Evolutionary conservation across 1,139 yeast genomes (phyloP).

Genomic region (Saccharomycopsis hybrid): DNA sequence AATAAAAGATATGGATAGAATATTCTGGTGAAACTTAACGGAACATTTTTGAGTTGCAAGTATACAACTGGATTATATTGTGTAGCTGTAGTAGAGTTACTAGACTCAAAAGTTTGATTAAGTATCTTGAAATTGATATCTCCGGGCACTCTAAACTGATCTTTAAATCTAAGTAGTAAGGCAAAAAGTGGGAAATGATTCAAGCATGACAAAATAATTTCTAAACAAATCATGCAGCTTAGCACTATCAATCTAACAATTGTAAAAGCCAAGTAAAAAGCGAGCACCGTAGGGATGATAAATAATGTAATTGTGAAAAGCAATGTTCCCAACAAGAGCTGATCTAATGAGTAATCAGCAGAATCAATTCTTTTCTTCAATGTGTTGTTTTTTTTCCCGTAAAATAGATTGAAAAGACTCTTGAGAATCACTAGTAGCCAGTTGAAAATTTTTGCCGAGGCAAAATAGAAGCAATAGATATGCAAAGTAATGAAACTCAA

Average conservation of each 20-base stretch:
- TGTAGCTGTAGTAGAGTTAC: not conserved
- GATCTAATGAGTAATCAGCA: slow-evolving; percentile 78
- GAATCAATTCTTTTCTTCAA: slow-evolving; percentile 82
- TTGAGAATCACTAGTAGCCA: slow-evolving; percentile 65
- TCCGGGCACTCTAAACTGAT: slow-evolving; percentile 84
- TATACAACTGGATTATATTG: slow-evolving; percentile 19
- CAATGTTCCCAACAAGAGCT: slow-evolving; percentile 79
- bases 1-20: slow-evolving; percentile 43
- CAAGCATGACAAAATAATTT: slow-evolving; percentile 54
- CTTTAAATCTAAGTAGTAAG: slow-evolving; percentile 68
- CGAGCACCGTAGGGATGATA: slow-evolving; percentile 78
- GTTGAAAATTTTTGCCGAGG: slow-evolving; percentile 71
- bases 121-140: slow-evolving; percentile 50
- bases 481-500: slow-evolving; percentile 62
- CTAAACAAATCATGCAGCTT: slow-evolving; percentile 45
- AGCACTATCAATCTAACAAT: slow-evolving; percentile 48
- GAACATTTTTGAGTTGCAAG: slow-evolving; percentile 36
- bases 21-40: slow-evolving; percentile 38
- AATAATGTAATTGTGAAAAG: slow-evolving; percentile 74
- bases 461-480: slow-evolving; percentile 66
- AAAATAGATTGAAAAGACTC: slow-evolving; percentile 76
- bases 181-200: slow-evolving; percentile 89
- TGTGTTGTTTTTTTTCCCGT: slow-evolving; percentile 85
- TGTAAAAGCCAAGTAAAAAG: slow-evolving; percentile 76
- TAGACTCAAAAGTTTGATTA: slow-evolving; percentile 17